Conservation (phyloP, 306 rosid genomes). For the Corylus americana region DNA sequence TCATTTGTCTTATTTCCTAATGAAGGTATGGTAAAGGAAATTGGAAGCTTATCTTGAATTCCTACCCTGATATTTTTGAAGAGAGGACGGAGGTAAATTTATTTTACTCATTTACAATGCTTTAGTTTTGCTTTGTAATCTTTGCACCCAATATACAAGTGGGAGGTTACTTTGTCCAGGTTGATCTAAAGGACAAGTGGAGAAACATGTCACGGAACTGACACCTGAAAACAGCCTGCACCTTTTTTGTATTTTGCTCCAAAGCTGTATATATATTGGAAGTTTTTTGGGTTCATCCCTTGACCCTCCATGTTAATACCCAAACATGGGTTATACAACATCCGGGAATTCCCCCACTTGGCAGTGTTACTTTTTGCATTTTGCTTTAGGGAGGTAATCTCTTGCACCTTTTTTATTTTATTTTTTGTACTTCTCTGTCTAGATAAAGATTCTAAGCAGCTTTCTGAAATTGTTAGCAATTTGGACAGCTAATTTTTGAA, state of each 20-base stretch:
- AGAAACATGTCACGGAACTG: conserved; percentile 59
- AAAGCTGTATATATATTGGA: conserved; percentile 15
- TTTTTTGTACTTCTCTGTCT: neutral
- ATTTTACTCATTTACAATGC: conserved; percentile 12
- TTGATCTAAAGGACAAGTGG: conserved; percentile 95
- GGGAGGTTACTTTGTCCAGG: conserved; percentile 42
- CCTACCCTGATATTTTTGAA: conserved; percentile 50
- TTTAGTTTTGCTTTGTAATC: conserved; percentile 9
- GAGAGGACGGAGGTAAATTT: conserved; percentile 68
- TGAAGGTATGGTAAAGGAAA: conserved; percentile 77
- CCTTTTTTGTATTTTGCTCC: neutral
- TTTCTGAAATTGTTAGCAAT: too few species aligned
- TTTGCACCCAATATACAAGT: conserved; percentile 4
- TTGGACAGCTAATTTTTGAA: too few species aligned
- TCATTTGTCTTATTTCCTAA: conserved; percentile 27
- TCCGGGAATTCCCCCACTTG: too few species aligned
- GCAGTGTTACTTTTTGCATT: too few species aligned
- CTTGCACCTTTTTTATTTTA: neutral
- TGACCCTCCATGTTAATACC: neutral
- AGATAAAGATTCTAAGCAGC: too few species aligned
- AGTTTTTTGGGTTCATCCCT: neutral
- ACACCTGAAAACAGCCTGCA: neutral
- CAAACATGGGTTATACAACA: neutral
- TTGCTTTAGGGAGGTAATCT: neutral
- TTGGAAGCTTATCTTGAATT: conserved; percentile 61